phyloP scores from a whole-genome alignment of 2,329 filamentous ascomycete genomes.

The Biscogniauxia sp. region DNA sequence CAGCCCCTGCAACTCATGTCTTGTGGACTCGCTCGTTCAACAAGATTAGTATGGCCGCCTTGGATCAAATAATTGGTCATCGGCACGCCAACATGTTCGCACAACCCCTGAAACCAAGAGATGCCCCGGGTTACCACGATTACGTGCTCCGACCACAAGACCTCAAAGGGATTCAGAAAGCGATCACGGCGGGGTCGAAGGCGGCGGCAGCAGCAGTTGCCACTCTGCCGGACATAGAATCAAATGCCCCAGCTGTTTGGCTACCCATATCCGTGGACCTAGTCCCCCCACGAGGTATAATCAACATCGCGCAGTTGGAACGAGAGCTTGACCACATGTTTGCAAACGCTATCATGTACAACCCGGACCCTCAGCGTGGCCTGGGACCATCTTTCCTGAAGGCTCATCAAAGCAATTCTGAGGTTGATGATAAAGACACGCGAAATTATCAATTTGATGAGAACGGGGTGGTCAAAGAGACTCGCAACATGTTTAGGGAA shows the following conservation, averaged over 20 bases:
- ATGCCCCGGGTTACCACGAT: constrained; percentile 73
- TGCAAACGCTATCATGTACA: constrained; percentile 98
- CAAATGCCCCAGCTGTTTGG: constrained; percentile 55
- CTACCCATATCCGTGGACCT: constrained; percentile 73
- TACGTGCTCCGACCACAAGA: constrained; percentile 74
- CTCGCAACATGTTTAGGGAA: constrained; percentile 84
- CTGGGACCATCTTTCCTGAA: constrained; percentile 62
- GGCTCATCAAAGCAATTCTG: constrained; percentile 33
- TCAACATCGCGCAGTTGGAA: constrained; percentile 90
- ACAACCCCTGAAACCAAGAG: constrained; percentile 69
- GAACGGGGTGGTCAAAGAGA: constrained; percentile 83
- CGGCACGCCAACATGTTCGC: constrained; percentile 79
- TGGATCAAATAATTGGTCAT: constrained; percentile 75
- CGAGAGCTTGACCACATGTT: constrained; percentile 96
- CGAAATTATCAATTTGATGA: constrained; percentile 70
- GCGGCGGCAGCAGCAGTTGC: constrained; percentile 52
- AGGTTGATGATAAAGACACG: constrained; percentile 38
- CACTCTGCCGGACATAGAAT: constrained; percentile 59
- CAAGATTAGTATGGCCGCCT: constrained; percentile 67
- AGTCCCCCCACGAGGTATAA: constrained; percentile 81
- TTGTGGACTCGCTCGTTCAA: constrained; percentile 74
- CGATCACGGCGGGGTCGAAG: constrained; percentile 39
- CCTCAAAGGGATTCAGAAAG: constrained; percentile 72
- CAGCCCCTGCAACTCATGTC: constrained; percentile 62
- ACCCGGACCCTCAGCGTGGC: constrained; percentile 73